phyloP scores from a whole-genome alignment of 1,284 basidiomycete species.

The Fomitopsis pinicola region DNA sequence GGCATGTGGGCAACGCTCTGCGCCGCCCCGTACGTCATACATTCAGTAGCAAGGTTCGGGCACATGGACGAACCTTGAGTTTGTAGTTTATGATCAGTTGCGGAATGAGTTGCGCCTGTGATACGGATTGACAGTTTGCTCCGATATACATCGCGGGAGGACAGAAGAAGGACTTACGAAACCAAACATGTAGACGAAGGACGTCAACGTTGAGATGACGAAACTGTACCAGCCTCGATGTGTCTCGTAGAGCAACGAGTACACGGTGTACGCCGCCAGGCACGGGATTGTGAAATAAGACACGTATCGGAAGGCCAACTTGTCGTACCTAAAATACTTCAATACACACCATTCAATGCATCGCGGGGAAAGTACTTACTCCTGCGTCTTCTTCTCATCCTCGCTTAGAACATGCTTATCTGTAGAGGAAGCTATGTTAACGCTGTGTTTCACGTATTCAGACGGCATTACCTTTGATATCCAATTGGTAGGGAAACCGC shows the following conservation, averaged over 20 bases:
- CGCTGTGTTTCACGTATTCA: neutral
- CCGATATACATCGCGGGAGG: conserved; percentile 13
- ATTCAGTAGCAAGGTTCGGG: neutral
- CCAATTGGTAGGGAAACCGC: conserved; percentile 73
- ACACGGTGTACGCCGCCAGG: conserved; percentile 83
- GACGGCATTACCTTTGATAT: conserved; percentile 62
- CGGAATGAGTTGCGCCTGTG: conserved; percentile 83
- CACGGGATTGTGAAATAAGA: conserved; percentile 84
- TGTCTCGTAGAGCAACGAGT: conserved; percentile 85
- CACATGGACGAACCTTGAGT: conserved; percentile 62
- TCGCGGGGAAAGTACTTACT: conserved; percentile 49
- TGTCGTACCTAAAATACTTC: conserved; percentile 60
- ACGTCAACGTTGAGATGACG: conserved; percentile 82
- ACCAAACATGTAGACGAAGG: conserved; percentile 94
- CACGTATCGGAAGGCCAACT: conserved; percentile 87
- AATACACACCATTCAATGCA: conserved; percentile 3
- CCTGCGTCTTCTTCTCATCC: conserved; percentile 97
- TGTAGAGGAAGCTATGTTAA: conserved; percentile 21
- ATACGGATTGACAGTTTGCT: conserved; percentile 3
- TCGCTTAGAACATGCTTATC: conserved; percentile 92
- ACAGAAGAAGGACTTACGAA: conserved; percentile 61
- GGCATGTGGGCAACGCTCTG: conserved; percentile 88
- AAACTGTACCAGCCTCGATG: conserved; percentile 97
- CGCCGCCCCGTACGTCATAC: conserved; percentile 8
- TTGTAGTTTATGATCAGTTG: conserved; percentile 97